Evolutionary conservation across 371 early-diverging fungal species (phyloP), one percentile per base, ranked within the genome.

Genomic region (Batkoa obscura): DNA sequence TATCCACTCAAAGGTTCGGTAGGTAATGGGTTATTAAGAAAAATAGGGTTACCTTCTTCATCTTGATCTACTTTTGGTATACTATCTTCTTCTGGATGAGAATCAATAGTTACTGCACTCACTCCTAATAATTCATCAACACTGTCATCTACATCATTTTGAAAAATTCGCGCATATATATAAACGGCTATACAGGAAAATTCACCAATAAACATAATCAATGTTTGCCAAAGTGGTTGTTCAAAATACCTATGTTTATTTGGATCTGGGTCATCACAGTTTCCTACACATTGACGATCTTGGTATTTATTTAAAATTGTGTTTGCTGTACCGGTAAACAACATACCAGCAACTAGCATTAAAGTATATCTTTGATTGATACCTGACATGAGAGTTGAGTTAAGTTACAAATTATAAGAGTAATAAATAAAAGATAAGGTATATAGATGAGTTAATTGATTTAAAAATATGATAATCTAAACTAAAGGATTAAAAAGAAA

Each of bases 151-250:
- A 42, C 30, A 23, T 32, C 23, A 30, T 4, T 50, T 31, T 46
- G 43, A 36, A 36, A n/a, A 30, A 53, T 39, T 6, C 33, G 39
- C 8, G 45, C 36, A 31, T 43, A 41, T 9, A 55, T 4, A 43
- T 41, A 71, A 34, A 74, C 77, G 3, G 78, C 52, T 23, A 86
- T 69, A 59, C 90, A 89, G 30, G 81, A 61, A 43, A 79, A 71
- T 66, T 95, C 96, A 54, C 96, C 96, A 43, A 88, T 68, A 69
- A 94, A 95, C 96, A 95, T 95, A 61, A 82, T 90, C 50, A 92
- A 69, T 1, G 93, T 91, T 74, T 95, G 94, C 88, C 86, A 91
- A 13, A 92, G 72, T n/a, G 96, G 96, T 68, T 95, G 96, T 66
- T 92, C 93, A 76, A 88, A 95, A 50, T 32, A 13, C 3, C 34